phyloP scores from a whole-genome alignment of 148 eudicot genomes.

The Arctostaphylos glauca region DNA sequence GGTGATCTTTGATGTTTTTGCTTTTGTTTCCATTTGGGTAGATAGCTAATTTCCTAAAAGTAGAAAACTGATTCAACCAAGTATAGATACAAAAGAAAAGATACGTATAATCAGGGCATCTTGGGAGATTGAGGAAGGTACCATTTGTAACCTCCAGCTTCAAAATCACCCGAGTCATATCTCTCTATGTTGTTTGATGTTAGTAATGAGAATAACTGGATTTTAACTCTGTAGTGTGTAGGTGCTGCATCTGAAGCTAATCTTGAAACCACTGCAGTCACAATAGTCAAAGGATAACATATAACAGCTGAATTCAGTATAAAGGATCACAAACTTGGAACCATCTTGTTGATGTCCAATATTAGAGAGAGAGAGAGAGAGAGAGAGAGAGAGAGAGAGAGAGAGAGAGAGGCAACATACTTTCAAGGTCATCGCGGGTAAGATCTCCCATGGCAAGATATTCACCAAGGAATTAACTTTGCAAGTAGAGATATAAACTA shows the following conservation, averaged over 20 bases:
- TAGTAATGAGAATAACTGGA: background rate
- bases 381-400: slow-evolving; percentile 8
- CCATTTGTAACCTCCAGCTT: slow-evolving; percentile 19
- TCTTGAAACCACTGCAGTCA: background rate
- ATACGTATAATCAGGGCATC: background rate
- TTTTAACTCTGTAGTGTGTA: background rate
- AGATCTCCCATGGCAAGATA: slow-evolving; percentile 11
- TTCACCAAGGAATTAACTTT: background rate
- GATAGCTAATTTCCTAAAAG: slow-evolving; percentile 12
- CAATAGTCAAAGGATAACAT: background rate
- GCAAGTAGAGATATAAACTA: background rate
- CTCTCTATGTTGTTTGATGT: slow-evolving; percentile 10
- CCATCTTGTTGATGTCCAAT: background rate
- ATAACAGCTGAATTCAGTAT: too few relatives aligned
- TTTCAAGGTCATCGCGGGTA: background rate
- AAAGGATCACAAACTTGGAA: background rate
- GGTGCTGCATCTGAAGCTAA: slow-evolving; percentile 12
- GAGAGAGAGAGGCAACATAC: background rate
- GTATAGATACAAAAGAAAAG: background rate
- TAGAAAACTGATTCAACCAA: background rate
- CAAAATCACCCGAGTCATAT: background rate
- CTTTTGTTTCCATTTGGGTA: slow-evolving; percentile 13
- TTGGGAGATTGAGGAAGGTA: background rate
- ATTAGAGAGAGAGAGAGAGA: background rate
- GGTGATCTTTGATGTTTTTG: background rate